Evolutionary conservation across 2,329 filamentous ascomycete genomes (phyloP).

Genomic region (Tolypocladium pustulatum): DNA sequence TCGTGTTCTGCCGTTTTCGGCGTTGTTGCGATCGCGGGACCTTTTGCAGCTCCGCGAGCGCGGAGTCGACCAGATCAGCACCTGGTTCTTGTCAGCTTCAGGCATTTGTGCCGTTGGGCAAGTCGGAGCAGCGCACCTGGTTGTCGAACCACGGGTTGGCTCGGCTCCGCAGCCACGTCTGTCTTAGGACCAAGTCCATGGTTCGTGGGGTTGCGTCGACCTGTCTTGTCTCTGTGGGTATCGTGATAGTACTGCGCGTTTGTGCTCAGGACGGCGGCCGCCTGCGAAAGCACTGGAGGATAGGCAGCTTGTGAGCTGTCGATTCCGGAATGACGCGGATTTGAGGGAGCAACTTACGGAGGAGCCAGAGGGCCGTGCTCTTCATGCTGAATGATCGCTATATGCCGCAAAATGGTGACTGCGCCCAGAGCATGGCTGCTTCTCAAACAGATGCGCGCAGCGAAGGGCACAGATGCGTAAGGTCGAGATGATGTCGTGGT

Average conservation of each 20-base stretch:
- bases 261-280: constrained; percentile 22
- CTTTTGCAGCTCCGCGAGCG: constrained; percentile 38
- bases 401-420: constrained; percentile 14
- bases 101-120: background rate
- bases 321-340: constrained; percentile 1
- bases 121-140: constrained; percentile 21
- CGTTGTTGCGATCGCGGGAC: constrained; percentile 34
- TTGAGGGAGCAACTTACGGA: constrained; percentile 24
- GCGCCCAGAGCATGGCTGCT: constrained; percentile 18
- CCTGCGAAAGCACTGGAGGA: constrained; percentile 34
- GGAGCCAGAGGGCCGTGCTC: constrained; percentile 27
- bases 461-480: background rate
- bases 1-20: constrained; percentile 31
- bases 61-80: constrained; percentile 42
- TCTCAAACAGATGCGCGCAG: background rate
- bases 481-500: background rate
- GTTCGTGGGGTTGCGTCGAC: constrained; percentile 18
- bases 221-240: constrained; percentile 16
- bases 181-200: constrained; percentile 19
- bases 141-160: constrained; percentile 17
- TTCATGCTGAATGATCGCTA: constrained; percentile 29
- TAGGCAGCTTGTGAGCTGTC: constrained; percentile 14
- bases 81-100: constrained; percentile 20
- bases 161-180: constrained; percentile 18
- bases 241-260: constrained; percentile 27